Conservation (phyloP, 805 yeast genomes). For the Wickerhamiella nectarea region DNA sequence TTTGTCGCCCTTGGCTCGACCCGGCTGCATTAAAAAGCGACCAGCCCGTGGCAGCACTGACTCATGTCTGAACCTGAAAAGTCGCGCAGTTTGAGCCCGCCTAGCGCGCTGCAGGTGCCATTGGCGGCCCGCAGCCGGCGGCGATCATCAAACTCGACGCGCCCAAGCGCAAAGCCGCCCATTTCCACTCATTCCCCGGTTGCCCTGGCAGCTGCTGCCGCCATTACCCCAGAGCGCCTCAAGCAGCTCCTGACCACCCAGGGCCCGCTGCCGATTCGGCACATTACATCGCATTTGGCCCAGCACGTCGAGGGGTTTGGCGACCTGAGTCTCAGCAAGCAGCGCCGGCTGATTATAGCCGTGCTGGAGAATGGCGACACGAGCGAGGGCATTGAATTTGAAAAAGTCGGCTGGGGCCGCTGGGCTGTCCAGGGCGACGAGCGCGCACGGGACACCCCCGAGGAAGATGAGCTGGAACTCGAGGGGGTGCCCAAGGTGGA, state of each 20-base stretch:
- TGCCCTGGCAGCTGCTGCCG: slow-evolving; percentile 75
- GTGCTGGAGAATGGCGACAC: slow-evolving; percentile 66
- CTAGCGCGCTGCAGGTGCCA: background rate
- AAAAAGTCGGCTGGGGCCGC: slow-evolving; percentile 96
- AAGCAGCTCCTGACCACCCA: slow-evolving; percentile 53
- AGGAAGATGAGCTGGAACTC: slow-evolving; percentile 31
- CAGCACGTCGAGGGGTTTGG: slow-evolving; percentile 68
- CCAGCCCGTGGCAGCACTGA: no score
- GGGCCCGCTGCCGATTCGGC: slow-evolving; percentile 86
- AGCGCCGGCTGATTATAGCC: slow-evolving; percentile 77
- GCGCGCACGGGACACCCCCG: slow-evolving; percentile 41
- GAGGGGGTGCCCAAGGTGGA: background rate
- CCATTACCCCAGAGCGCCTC: slow-evolving; percentile 67
- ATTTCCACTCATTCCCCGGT: slow-evolving; percentile 63
- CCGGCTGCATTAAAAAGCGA: no score
- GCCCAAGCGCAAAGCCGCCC: slow-evolving; percentile 17
- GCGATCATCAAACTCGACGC: slow-evolving; percentile 8
- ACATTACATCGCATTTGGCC: slow-evolving; percentile 67
- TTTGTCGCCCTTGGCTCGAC: no score
- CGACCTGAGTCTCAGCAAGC: slow-evolving; percentile 68
- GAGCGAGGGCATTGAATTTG: slow-evolving; percentile 48
- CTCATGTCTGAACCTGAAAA: background rate
- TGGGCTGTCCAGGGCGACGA: slow-evolving; percentile 64
- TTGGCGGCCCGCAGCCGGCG: slow-evolving; percentile 6
- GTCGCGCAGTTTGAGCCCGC: slow-evolving; percentile 3